Evolutionary conservation across 2,329 filamentous ascomycete species (phyloP), one percentile per base, ranked within the genome.

Genomic region (Fusarium kyushuense): DNA sequence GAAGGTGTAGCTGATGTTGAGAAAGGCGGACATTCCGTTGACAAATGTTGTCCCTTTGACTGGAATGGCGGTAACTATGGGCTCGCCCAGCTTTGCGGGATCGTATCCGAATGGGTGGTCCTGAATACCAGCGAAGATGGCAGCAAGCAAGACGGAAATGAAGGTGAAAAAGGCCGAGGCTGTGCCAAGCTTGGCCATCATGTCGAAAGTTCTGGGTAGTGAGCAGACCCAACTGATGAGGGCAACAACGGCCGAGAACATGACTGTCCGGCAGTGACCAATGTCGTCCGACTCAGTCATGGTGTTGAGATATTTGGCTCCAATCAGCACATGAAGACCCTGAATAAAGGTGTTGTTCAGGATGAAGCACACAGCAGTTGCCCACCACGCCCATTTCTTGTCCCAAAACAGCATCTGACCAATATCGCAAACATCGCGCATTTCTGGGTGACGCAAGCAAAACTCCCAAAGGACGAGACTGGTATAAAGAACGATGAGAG

Each of bases 1-100:
- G 76, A 97, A 97, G 1, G 94, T 97, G 78, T 97, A 97, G 80
- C 90, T 93, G 76, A 97, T 97, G 80, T 97, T 97, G 77, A 97
- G 85, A 79, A 97, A 97, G 0, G 94, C 94, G 54, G 89, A 93
- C 85, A 97, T 90, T 23, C 90, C 94, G 4, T 86, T 83, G 5
- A 97, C 92, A 71, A 96, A 97, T 0, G 91, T 92, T 0, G 93
- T 96, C 19, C 90, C 87, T 4, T 83, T 78, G 4, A 89, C 79
- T 0, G 94, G 92, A 21, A 94, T 76, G 0, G 88, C 88, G 0
- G 89, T 88, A 8, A 96, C 90, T 10, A 87, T 84, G 0, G 91
- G 90, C 8, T 88, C 84, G 1, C 92, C 92, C 21, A 74, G 38
- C 25, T 70, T 69, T 21, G 82, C 81, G 0, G 84, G 81, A 53